Base-by-base conservation (phyloP, 2,329 filamentous ascomycete species). In the Beauveria asiatica region DNA sequence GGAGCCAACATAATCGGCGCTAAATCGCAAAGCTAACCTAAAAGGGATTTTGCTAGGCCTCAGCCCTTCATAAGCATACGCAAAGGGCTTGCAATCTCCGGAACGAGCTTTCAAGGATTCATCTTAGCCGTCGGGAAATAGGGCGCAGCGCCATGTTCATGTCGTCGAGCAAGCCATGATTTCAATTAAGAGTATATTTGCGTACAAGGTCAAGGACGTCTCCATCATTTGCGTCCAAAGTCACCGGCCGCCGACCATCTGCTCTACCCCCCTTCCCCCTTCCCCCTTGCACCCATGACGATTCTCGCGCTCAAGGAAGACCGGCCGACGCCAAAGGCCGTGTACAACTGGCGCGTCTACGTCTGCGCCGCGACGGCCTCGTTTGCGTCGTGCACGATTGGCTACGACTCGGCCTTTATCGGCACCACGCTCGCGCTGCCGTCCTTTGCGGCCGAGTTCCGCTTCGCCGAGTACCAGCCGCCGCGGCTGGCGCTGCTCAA, bases 331-430 rank as follows among this genome's bases (percentile, higher is more conserved):
- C 82, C 81, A 5, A 74, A 75, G 65, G 76, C 75, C 62, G 80
- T 84, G 62, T 84, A 84, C 76, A 84, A 84, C 71, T 84, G 81
- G 81, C 78, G 81, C 45, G 80, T 84, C 61, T 84, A 84, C 67
- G 68, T 72, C 30, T 82, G 77, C 64, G 81, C 82, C 10, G 73
- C 76, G 49, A 74, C 82, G 25, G 81, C 81, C 23, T 83, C 81
- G 2, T 82, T 82, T 61, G 80, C 80, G 33, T 78, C 82, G 42
- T 82, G 80, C 68, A 81, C 78, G 69, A 83, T 84, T 59, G 81
- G 80, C 61, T 82, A 82, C 63, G 88, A 92, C 70, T 87, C 83
- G 56, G 86, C 89, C 64, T 92, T 92, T 73, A 92, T 92, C 66
- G 89, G 88, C 63, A 89, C 86, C 0, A 92, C 89, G 1, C 76